Evolutionary conservation across 495 filamentous ascomycete genomes (phyloP), one percentile per base, ranked within the genome.

Genomic region (Elasticomyces elasticus): DNA sequence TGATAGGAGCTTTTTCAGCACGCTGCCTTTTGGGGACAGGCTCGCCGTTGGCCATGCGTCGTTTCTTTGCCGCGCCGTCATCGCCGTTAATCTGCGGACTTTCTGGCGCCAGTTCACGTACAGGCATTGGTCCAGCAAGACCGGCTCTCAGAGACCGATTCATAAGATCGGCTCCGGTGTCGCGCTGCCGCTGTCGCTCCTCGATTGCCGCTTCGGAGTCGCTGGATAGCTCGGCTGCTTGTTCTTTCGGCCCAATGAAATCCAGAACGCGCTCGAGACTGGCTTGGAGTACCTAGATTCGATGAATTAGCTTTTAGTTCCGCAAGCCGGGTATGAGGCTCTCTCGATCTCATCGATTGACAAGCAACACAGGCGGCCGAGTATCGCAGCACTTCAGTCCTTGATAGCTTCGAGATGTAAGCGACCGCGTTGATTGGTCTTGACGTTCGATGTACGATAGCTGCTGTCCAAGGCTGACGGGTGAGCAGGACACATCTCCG

Each of bases 201-300:
- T 65, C 64, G 20, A 61, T 55, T 64, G 74, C 76, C 20, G 63
- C 47, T 66, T 76, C 73, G n/a, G 76, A 79, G 53, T 76, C 73
- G 24, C 28, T 33, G 3, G 24, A 27, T 12, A 27, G 27, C 11
- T 74, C 71, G 48, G 75, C 74, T 56, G 64, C 41, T 44, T 72
- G 62, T 51, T 94, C 86, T 55, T 81, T 76, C 46, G 26, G 28
- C 1, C 78, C 80, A 11, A 94, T 64, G 13, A 91, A 80, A 22
- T 79, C 79, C 26, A 98, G 72, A 1, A 94, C 86, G 20, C 88
- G 75, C 63, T 95, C 89, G 58, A 97, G 86, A 43, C 87, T 85
- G 60, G 89, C 83, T 65, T 95, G 86, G 13, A 98, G 69, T 13
- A 83, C n/a, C n/a, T n/a, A n/a, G n/a, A n/a, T n/a, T n/a, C n/a